These are phyloP conservation scores for Verticillium isaacii DNA, from an alignment of 2,329 filamentous ascomycete genomes.

Conservation along the genomic window DNA sequence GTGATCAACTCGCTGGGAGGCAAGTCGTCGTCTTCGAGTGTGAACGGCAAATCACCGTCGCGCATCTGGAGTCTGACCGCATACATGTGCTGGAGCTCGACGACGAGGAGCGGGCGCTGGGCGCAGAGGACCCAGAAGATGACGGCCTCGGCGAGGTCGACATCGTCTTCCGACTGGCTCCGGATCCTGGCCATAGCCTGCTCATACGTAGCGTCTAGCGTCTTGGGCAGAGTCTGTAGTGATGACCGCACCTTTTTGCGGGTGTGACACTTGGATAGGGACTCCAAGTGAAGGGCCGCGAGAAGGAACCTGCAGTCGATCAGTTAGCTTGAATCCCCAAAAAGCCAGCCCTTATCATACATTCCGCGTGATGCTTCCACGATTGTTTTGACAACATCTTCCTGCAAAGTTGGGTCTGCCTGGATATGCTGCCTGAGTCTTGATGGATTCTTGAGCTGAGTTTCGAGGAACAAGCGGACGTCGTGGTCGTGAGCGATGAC, in stretches of 20 bases:
- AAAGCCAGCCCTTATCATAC: no score
- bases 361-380: no score
- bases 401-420: neutral
- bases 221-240: neutral
- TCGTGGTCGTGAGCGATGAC: no score
- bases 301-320: neutral
- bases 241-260: constrained; percentile 1
- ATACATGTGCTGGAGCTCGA: constrained; percentile 2
- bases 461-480: neutral
- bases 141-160: constrained; percentile 1
- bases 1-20: neutral
- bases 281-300: constrained; percentile 1
- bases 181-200: constrained; percentile 2
- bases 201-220: constrained; percentile 3
- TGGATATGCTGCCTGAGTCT: constrained; percentile 1
- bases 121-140: constrained; percentile 1
- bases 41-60: neutral
- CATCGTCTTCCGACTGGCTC: neutral
- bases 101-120: neutral
- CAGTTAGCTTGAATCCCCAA: no score
- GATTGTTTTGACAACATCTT: no score
- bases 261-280: neutral
- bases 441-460: neutral
- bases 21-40: neutral
- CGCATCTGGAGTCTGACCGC: neutral